Base-by-base conservation (phyloP, 2,329 filamentous ascomycete genomes). In the Lizonia empirigonia region DNA sequence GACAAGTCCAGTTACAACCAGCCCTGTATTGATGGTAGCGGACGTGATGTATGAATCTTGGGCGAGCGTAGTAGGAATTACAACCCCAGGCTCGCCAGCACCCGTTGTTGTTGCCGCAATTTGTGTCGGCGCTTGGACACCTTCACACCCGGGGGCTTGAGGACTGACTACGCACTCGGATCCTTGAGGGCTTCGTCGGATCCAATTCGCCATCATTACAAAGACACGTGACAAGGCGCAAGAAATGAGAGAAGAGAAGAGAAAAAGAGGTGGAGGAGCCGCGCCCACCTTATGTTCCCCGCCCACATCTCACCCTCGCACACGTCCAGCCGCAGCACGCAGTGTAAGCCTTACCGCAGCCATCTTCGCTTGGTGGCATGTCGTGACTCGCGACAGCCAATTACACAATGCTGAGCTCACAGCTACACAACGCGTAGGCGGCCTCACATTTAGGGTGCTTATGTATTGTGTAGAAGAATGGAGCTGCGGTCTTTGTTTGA, bases 331-430 rank as follows among this genome's bases (percentile, higher is more conserved):
- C 47, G 34, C 47, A 50, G 34, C 33, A 44, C 9, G 39, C 27
- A 39, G n/a, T 30, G 47, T 44, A 50, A 39, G 47, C 36, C 36
- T 46, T 30, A 41, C 42, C 26, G 37, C 49, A 46, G 48, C 37
- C 19, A 36, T 32, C 15, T 13, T 13, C 10, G 9, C 5, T 34
- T 8, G 29, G 7, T 18, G 27, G 46, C 37, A 30, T 13, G 27
- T 15, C 13, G 15, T 18, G 18, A 9, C 16, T 22, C 9, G 7
- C 12, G 10, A 5, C 7, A 29, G 32, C 41, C 48, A 23, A 46
- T 46, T 12, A 35, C 16, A 7, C 7, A 8, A 19, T 6, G 7
- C 22, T 9, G 15, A 36, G 48, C 48, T 34, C 32, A 45, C 37
- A 16, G 33, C 10, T 18, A 27, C 24, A 10, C 20, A 24, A 12